A percentile compares a stretch with the other conserved stretches of the same genome.
phyloP scores from a whole-genome alignment of 208 protist species.

The Acanthamoeba culbertsoni region DNA sequence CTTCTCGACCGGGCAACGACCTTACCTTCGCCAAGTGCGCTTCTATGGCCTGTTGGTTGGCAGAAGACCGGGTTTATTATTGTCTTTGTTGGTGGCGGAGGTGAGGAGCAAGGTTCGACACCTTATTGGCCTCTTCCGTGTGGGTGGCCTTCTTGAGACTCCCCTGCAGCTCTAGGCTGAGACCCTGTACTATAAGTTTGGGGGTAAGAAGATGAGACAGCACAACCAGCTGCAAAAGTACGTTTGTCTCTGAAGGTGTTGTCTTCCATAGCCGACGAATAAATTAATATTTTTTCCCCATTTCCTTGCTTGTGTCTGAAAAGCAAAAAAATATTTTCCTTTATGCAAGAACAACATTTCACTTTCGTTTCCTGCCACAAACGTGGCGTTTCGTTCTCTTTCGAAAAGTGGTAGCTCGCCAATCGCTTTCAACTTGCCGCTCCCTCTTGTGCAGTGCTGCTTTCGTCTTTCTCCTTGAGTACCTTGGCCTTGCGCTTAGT shows the following conservation, averaged over 20 bases:
- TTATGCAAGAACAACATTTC: neutral
- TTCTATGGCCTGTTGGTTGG: neutral
- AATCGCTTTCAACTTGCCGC: no score
- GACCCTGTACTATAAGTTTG: neutral
- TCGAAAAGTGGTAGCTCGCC: no score
- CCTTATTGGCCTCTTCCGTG: neutral
- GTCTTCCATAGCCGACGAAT: no score
- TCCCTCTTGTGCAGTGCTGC: no score
- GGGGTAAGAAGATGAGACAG: no score
- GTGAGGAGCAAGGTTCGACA: neutral
- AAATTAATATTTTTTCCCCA: neutral
- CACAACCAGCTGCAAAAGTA: neutral
- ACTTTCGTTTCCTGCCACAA: no score
- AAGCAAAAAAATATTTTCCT: no score
- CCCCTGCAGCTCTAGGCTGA: neutral
- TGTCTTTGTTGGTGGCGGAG: neutral
- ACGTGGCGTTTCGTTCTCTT: no score
- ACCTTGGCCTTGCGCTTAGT: neutral
- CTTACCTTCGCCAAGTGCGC: neutral
- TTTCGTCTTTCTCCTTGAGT: neutral
- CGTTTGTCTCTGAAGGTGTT: neutral
- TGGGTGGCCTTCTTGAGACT: neutral
- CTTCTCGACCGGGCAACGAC: neutral
- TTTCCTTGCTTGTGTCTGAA: neutral
- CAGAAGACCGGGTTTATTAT: neutral